Percentiles rank a stretch among this genome's conserved stretches.
Evolutionary conservation across 148 eudicot genomes (phyloP).

Genomic region (Vaccinium myrtillus): DNA sequence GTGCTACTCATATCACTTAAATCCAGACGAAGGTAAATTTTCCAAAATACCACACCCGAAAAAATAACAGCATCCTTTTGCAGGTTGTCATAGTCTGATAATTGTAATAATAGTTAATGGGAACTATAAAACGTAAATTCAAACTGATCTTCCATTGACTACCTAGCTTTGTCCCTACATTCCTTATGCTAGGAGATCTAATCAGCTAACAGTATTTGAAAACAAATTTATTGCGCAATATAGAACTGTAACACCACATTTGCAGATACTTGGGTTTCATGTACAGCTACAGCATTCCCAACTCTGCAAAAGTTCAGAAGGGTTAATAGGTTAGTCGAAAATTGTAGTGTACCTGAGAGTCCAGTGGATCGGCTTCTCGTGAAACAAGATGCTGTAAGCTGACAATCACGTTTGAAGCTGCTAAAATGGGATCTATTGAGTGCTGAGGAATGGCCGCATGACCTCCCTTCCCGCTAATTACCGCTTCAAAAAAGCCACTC

Average conservation of each 20-base stretch:
- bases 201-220: neutral
- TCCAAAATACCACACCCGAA: neutral
- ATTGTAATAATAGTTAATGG: neutral
- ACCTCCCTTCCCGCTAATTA: slow-evolving; percentile 60
- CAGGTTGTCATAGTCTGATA: slow-evolving; percentile 3
- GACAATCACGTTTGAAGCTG: slow-evolving; percentile 67
- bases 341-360: slow-evolving; percentile 51
- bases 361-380: slow-evolving; percentile 77
- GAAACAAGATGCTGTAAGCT: slow-evolving; percentile 73
- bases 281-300: neutral
- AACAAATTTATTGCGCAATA: neutral
- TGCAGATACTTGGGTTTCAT: neutral
- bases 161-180: too few species aligned
- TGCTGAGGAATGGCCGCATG: slow-evolving; percentile 75
- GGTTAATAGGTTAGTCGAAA: neutral
- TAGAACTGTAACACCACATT: neutral
- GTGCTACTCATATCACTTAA: neutral
- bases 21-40: neutral
- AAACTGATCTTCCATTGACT: too few species aligned
- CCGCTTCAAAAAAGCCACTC: slow-evolving; percentile 56
- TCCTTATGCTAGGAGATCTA: too few species aligned
- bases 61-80: neutral
- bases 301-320: neutral
- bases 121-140: neutral
- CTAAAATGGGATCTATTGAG: slow-evolving; percentile 60